Percentiles rank a stretch among this genome's conserved stretches.
Conservation (phyloP, 768 basidiomycete genomes). For the Hericium alpestre region DNA sequence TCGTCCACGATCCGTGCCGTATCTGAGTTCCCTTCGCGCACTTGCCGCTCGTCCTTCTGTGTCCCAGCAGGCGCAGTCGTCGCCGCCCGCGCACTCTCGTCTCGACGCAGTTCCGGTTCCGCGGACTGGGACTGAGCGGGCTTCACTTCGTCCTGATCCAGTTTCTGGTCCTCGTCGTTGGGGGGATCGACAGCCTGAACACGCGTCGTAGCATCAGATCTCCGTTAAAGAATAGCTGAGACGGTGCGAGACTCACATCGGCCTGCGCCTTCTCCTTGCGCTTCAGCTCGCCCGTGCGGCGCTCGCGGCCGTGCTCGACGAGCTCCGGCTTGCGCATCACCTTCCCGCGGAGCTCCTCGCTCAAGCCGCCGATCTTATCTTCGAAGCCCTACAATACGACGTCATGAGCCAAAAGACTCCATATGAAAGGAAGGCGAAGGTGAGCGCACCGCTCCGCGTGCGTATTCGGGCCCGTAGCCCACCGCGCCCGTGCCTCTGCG, state of each 20-base stretch:
- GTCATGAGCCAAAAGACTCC: background rate
- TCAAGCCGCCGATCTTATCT: slow-evolving; percentile 27
- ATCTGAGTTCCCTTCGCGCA: background rate
- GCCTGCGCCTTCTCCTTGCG: slow-evolving; percentile 23
- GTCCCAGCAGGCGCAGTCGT: background rate
- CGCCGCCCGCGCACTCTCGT: background rate
- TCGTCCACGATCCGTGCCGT: background rate
- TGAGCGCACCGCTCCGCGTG: slow-evolving; percentile 19
- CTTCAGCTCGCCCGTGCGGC: slow-evolving; percentile 31
- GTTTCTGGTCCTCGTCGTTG: background rate
- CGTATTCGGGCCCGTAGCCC: slow-evolving; percentile 29
- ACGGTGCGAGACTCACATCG: background rate
- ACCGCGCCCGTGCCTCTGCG: slow-evolving; percentile 31
- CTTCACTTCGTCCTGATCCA: background rate
- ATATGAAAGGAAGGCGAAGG: background rate
- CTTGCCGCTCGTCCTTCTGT: background rate
- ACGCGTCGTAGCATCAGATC: background rate
- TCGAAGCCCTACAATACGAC: slow-evolving; percentile 16
- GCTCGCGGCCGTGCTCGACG: slow-evolving; percentile 27
- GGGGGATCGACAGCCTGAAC: background rate
- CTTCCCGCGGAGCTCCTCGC: slow-evolving; percentile 31
- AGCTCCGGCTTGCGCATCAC: slow-evolving; percentile 25
- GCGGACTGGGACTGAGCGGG: too few relatives aligned
- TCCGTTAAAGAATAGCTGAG: background rate
- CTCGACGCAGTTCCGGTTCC: background rate